These are phyloP conservation scores for Bipolaris cookei DNA, from an alignment of 2,329 filamentous ascomycete species.

Conservation along the genomic window DNA sequence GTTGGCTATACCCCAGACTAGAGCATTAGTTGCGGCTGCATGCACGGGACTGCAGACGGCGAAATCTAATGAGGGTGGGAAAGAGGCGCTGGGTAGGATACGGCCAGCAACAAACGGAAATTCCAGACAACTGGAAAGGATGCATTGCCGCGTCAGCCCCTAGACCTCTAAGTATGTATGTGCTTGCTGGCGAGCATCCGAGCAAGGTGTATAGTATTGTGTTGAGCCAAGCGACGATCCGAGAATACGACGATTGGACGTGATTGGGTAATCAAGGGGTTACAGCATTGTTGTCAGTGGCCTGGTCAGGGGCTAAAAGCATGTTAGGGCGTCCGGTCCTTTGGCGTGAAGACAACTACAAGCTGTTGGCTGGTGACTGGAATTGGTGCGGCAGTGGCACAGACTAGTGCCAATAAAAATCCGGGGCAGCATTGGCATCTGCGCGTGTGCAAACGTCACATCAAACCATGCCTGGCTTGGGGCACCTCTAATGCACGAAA, in stretches of 20 bases:
- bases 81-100: slow-evolving; percentile 1
- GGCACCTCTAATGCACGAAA: neutral
- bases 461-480: slow-evolving; percentile 1
- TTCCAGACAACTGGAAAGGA: slow-evolving; percentile 4
- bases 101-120: neutral
- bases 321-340: slow-evolving; percentile 31
- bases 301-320: slow-evolving; percentile 20
- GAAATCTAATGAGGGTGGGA: slow-evolving; percentile 11
- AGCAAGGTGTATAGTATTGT: slow-evolving; percentile 24
- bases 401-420: slow-evolving; percentile 27
- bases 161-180: neutral
- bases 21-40: slow-evolving; percentile 9
- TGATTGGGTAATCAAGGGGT: slow-evolving; percentile 26
- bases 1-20: slow-evolving; percentile 17
- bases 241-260: slow-evolving; percentile 22
- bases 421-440: slow-evolving; percentile 29
- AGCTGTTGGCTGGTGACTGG: slow-evolving; percentile 24
- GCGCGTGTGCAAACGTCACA: slow-evolving; percentile 7
- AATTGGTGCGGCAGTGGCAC: slow-evolving; percentile 21
- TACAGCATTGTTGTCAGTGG: slow-evolving; percentile 19
- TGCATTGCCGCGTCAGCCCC: slow-evolving; percentile 3
- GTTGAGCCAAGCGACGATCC: slow-evolving; percentile 22
- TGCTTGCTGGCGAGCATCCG: neutral
- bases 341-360: slow-evolving; percentile 25
- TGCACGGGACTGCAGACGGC: slow-evolving; percentile 5